Conservation (phyloP, 2,329 filamentous ascomycete genomes). For the Ramichloridium luteum region DNA sequence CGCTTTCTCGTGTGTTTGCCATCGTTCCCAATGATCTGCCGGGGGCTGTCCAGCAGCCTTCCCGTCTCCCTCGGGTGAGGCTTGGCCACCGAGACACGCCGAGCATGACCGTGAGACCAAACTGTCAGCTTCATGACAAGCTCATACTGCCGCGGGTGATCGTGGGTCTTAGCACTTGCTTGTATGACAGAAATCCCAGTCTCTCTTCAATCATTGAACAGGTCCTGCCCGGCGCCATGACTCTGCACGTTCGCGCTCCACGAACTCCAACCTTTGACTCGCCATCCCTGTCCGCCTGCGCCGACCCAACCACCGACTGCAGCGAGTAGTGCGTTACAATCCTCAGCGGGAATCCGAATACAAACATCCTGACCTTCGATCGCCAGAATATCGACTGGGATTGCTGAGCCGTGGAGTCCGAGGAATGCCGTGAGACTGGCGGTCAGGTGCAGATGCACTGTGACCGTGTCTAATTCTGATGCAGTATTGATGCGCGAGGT, state of each 20-base stretch:
- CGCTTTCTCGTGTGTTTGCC: no score
- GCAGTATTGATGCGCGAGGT: constrained; percentile 4
- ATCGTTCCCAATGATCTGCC: no score
- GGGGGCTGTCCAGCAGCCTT: no score
- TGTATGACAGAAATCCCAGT: no score
- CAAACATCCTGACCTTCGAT: constrained; percentile 45
- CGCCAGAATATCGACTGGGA: constrained; percentile 59
- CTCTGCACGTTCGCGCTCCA: constrained; percentile 52
- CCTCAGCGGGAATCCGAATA: constrained; percentile 51
- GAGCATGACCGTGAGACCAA: no score
- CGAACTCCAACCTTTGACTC: constrained; percentile 47
- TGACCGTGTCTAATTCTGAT: constrained; percentile 45
- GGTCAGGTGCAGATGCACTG: constrained; percentile 50
- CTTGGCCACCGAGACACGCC: no score
- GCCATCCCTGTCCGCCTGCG: constrained; percentile 31
- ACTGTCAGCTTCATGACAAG: no score
- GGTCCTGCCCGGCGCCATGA: constrained; percentile 33
- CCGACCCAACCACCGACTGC: constrained; percentile 53
- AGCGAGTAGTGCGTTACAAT: constrained; percentile 49
- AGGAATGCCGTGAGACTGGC: constrained; percentile 56
- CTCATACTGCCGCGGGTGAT: no score
- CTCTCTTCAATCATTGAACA: no score
- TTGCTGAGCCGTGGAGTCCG: constrained; percentile 53
- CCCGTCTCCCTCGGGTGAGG: no score
- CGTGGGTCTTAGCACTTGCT: no score